A percentile compares a stretch with the other conserved stretches of the same genome.
Conservation (phyloP, 306 rosid species). For the Quillaja saponaria region DNA sequence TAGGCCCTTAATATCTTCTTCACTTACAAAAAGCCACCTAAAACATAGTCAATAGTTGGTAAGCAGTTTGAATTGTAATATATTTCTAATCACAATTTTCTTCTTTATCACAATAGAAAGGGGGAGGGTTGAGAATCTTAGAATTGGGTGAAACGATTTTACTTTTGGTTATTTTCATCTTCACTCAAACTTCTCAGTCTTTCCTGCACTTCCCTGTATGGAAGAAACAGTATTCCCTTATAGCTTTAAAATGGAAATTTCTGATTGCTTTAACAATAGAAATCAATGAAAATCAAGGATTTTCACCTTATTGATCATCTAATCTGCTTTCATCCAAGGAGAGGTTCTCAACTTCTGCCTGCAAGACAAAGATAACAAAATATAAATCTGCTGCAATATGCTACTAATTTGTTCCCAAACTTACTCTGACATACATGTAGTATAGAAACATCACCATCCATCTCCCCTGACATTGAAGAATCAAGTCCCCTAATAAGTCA, state of each 20-base stretch:
- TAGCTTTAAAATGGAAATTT: conserved; percentile 26
- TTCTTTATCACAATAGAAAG: neutral
- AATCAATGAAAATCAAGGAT: conserved; percentile 13
- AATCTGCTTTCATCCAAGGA: conserved; percentile 69
- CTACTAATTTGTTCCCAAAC: conserved; percentile 10
- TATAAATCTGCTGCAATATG: conserved; percentile 16
- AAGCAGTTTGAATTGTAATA: conserved; percentile 12
- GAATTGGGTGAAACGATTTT: conserved; percentile 23
- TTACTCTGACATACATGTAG: conserved; percentile 55
- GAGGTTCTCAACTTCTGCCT: conserved; percentile 84
- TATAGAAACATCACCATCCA: conserved; percentile 64
- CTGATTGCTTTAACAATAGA: conserved; percentile 23
- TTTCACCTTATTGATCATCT: conserved; percentile 86
- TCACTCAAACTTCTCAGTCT: conserved; percentile 77
- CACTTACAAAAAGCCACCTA: conserved; percentile 91
- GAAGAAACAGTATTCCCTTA: conserved; percentile 30
- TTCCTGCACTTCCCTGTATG: conserved; percentile 84
- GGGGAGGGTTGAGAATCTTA: conserved; percentile 21
- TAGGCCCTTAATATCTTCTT: conserved; percentile 83
- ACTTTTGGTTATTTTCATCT: conserved; percentile 83
- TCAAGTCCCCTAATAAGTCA: conserved; percentile 73
- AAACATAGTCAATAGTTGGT: conserved; percentile 11
- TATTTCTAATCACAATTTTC: conserved; percentile 2
- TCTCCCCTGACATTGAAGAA: conserved; percentile 66
- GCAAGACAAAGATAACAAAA: conserved; percentile 52